phyloP scores from a whole-genome alignment of 495 filamentous ascomycete genomes.

The Patellaria atrata region DNA sequence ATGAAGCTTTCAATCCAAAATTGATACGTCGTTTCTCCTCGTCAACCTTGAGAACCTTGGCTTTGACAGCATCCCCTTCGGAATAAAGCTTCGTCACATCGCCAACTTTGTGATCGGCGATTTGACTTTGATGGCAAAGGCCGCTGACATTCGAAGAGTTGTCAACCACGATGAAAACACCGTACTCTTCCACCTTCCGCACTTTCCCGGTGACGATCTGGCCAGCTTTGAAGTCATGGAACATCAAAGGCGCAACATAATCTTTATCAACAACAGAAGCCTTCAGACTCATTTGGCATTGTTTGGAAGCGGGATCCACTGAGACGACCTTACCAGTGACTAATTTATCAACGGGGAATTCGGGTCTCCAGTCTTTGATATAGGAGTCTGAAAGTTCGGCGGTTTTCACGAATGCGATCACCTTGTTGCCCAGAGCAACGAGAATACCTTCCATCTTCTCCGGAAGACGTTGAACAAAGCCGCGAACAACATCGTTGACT shows the following conservation, averaged over 20 bases:
- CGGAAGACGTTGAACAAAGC: conserved; percentile 75
- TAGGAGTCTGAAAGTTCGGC: conserved; percentile 80
- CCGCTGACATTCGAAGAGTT: conserved; percentile 74
- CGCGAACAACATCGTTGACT: conserved; percentile 66
- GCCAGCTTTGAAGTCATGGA: conserved; percentile 60
- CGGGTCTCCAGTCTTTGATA: conserved; percentile 91
- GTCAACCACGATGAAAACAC: conserved; percentile 85
- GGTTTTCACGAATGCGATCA: conserved; percentile 71
- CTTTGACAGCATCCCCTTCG: conserved; percentile 82
- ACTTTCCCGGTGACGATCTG: conserved; percentile 77
- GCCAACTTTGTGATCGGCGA: conserved; percentile 65
- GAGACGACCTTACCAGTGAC: conserved; percentile 71
- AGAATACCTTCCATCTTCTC: conserved; percentile 85
- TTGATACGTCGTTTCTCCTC: conserved; percentile 55
- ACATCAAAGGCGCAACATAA: conserved; percentile 51
- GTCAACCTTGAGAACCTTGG: conserved; percentile 70
- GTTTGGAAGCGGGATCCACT: conserved; percentile 47
- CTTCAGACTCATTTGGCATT: conserved; percentile 76
- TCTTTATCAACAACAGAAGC: conserved; percentile 66
- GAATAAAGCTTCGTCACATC: conserved; percentile 74
- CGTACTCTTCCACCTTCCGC: conserved; percentile 84
- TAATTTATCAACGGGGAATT: conserved; percentile 71
- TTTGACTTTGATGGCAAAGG: conserved; percentile 78
- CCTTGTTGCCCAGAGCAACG: conserved; percentile 57
- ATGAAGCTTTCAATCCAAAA: conserved; percentile 84